Base-by-base conservation (phyloP, 768 basidiomycete species). In the Nidularia sp. region DNA sequence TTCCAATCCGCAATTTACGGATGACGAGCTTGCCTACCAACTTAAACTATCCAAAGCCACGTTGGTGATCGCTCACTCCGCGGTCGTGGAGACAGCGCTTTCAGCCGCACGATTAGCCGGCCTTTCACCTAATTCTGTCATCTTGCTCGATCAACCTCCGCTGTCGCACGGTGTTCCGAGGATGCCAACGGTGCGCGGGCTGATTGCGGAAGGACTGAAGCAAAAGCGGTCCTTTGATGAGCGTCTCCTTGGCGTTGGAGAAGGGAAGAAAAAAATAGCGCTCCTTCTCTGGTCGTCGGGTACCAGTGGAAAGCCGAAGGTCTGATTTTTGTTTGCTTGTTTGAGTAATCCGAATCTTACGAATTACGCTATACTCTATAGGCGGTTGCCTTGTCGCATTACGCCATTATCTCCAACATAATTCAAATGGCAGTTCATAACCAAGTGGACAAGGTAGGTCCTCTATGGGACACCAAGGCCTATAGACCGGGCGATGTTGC, bases 261-360 rank as follows among this genome's bases (percentile, higher is more conserved):
- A 86, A 66, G 85, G 72, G 36, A 83, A 71, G 66, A 78, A 67
- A 35, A 86, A 80, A 61, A 61, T 84, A 15, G 85, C 85, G 5
- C 70, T 86, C 49, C 65, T 87, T 42, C 78, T 74, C 53, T 85
- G 86, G 70, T 85, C 84, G 1, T 85, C 83, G 18, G 85, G 85
- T 22, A 87, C 85, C 1, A 87, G 86, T 2, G 85, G 85, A 9
- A 74, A 70, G 50, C 85, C 84, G 3, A 85, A 86, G 75, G 81
- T 79, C 53, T 31, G 55, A 25, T 39, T 29, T 51, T 34, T 39
- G 29, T 33, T 8, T 25, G 12, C 52, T 39, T 34, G 47, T 48
- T 45, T 29, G 25, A 29, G 25, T 29, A 29, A 29, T 29, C 25
- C 25, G 25, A 29, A 29, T 4, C 25, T 29, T 29, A 29, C 4